Evolutionary conservation across 169 alveolate genomes (phyloP), one percentile per base, ranked within the genome.

Genomic region (Cryptosporidium sp.): DNA sequence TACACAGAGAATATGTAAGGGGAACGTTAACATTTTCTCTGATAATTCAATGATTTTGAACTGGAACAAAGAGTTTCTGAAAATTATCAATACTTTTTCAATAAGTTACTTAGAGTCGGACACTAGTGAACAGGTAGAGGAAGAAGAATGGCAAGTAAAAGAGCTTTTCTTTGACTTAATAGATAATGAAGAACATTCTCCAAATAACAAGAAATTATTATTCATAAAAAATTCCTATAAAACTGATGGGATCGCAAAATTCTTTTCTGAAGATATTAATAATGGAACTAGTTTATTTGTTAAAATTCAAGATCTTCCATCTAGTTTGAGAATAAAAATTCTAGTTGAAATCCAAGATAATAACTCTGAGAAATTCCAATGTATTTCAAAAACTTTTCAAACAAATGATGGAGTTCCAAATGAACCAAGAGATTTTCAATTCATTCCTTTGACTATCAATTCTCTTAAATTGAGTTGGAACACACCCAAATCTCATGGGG

Each of bases 331-430:
- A 7, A 16, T 80, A 16, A 39, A 39, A 48, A 45, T 80, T 80
- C 8, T 80, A 45, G 42, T 62, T 2, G 48, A 51, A 42, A 80
- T 80, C 29, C 45, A 23, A 42, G 70, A 80, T 42, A 37, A 16
- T 29, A 80, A 65, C 53, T 37, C 44, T 8, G 89, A 80, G n/a
- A 48, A 29, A 8, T 62, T 61, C 56, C 60, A 45, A n/a, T 80
- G 89, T 48, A 65, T 26, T 61, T 80, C 89, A 21, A 80, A 39
- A 16, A n/a, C 45, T 4, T 80, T 44, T 23, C 39, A 48, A 33
- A 80, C 89, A 16, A n/a, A 9, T 3, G 37, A 51, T 10, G 89
- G 89, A 18, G 89, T 65, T 29, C 89, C 89, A 5, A 80, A 62
- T 3, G 48, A 67, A 18, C 89, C 89, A 37, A 23, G 12, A 26